Conservation (phyloP, 169 alveolate species). For the Babesia divergens region DNA sequence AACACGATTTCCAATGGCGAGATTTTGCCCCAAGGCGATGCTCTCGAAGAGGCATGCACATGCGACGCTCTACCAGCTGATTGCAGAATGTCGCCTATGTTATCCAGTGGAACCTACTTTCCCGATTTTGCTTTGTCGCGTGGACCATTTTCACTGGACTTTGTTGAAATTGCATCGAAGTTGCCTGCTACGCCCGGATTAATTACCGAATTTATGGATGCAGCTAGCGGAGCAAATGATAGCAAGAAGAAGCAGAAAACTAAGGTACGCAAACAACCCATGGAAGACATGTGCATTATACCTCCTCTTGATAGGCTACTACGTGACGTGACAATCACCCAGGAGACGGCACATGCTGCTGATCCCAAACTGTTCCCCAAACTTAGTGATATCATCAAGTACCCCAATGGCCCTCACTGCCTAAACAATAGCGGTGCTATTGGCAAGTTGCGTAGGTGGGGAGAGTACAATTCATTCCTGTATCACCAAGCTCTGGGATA, state of each 20-base stretch:
- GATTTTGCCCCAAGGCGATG: neutral
- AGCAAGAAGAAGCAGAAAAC: slow-evolving; percentile 47
- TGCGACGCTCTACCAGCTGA: slow-evolving; percentile 25
- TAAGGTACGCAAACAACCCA: slow-evolving; percentile 40
- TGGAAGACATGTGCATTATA: slow-evolving; percentile 50
- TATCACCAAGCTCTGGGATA: slow-evolving; percentile 24
- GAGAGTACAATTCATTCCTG: slow-evolving; percentile 6
- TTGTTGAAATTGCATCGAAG: slow-evolving; percentile 11
- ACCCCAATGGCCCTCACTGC: slow-evolving; percentile 21
- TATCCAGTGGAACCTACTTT: slow-evolving; percentile 6
- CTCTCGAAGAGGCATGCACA: slow-evolving; percentile 23
- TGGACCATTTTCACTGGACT: slow-evolving; percentile 19
- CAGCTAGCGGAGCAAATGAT: neutral
- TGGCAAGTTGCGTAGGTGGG: slow-evolving; percentile 21
- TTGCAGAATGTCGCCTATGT: slow-evolving; percentile 23
- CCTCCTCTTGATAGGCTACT: slow-evolving; percentile 53
- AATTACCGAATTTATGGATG: neutral
- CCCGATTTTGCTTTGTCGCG: slow-evolving; percentile 21
- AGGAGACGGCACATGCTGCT: slow-evolving; percentile 40
- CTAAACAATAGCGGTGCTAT: neutral
- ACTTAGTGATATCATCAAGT: slow-evolving; percentile 19
- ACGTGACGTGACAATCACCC: slow-evolving; percentile 32
- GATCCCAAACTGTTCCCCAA: slow-evolving; percentile 51
- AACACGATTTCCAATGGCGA: neutral
- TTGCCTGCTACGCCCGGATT: neutral